phyloP scores from a whole-genome alignment of 1,284 basidiomycete genomes.

The Fomitopsis betulina region DNA sequence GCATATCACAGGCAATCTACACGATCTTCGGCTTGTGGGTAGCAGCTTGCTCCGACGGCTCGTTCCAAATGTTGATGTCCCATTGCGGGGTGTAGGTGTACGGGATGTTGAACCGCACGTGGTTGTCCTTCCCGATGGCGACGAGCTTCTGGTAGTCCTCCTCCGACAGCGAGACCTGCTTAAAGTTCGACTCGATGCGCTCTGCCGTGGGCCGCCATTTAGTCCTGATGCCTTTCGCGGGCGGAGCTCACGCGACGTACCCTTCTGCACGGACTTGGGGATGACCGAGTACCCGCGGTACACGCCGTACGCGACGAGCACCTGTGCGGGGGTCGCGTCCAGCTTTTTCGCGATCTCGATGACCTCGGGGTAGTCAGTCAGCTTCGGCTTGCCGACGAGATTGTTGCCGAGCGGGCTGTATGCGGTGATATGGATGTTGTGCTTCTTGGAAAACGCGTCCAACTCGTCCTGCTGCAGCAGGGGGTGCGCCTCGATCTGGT shows the following conservation, averaged over 20 bases:
- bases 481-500: constrained; percentile 87
- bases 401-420: constrained; percentile 87
- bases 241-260: neutral
- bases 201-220: constrained; percentile 14
- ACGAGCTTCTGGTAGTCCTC: constrained; percentile 46
- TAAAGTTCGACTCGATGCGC: constrained; percentile 51
- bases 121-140: constrained; percentile 48
- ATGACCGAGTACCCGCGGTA: constrained; percentile 39
- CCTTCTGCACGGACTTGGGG: constrained; percentile 43
- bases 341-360: constrained; percentile 43
- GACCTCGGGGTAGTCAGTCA: constrained; percentile 59
- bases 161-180: constrained; percentile 45
- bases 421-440: constrained; percentile 78
- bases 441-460: constrained; percentile 61
- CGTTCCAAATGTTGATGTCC: constrained; percentile 68
- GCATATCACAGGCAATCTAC: neutral
- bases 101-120: constrained; percentile 63
- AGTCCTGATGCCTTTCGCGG: neutral
- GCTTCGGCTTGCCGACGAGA: constrained; percentile 51
- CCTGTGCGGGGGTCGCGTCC: constrained; percentile 43
- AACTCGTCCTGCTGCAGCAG: constrained; percentile 70
- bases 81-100: constrained; percentile 54
- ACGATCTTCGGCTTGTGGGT: constrained; percentile 41
- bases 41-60: constrained; percentile 52
- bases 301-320: constrained; percentile 50